Percentiles rank a stretch among this genome's conserved stretches.
These are phyloP conservation scores for Vigna radiata DNA, from an alignment of 306 rosid genomes.

Conservation along the genomic window DNA sequence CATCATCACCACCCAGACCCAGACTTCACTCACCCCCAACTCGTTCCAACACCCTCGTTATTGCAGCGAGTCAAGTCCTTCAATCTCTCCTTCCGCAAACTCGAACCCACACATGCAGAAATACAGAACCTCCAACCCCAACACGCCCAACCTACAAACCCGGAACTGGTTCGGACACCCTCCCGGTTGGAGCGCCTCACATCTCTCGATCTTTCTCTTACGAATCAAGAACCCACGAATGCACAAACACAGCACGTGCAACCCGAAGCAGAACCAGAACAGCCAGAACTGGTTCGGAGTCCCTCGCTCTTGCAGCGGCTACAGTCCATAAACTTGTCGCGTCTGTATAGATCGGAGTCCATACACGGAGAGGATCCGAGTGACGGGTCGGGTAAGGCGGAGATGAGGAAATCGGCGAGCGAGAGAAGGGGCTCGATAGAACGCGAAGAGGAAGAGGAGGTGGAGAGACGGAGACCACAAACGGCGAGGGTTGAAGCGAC, in stretches of 20 bases:
- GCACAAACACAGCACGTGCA: conserved; percentile 38
- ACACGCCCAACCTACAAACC: not conserved
- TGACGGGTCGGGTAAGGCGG: conserved; percentile 12
- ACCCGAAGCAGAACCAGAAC: not conserved
- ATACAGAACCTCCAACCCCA: conserved; percentile 28
- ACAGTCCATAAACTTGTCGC: conserved; percentile 51
- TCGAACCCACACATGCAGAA: not conserved
- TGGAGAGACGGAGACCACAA: conserved; percentile 52
- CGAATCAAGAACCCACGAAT: conserved; percentile 16
- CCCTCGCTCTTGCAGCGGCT: conserved; percentile 63
- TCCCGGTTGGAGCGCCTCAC: conserved; percentile 56
- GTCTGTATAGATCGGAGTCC: conserved; percentile 45
- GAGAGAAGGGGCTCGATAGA: conserved; percentile 6
- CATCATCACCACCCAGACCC: not conserved
- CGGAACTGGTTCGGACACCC: conserved; percentile 36
- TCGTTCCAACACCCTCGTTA: not conserved
- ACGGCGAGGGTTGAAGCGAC: conserved; percentile 37
- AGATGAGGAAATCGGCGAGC: conserved; percentile 54
- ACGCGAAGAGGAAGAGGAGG: conserved; percentile 21
- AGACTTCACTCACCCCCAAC: conserved; percentile 24
- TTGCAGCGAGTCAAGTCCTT: conserved; percentile 53
- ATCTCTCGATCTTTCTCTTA: conserved; percentile 54
- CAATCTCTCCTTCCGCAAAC: conserved; percentile 3
- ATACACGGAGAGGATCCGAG: conserved; percentile 6
- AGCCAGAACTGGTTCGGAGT: conserved; percentile 32